Conservation (phyloP, 169 alveolate genomes). For the Plasmodium vivax region DNA sequence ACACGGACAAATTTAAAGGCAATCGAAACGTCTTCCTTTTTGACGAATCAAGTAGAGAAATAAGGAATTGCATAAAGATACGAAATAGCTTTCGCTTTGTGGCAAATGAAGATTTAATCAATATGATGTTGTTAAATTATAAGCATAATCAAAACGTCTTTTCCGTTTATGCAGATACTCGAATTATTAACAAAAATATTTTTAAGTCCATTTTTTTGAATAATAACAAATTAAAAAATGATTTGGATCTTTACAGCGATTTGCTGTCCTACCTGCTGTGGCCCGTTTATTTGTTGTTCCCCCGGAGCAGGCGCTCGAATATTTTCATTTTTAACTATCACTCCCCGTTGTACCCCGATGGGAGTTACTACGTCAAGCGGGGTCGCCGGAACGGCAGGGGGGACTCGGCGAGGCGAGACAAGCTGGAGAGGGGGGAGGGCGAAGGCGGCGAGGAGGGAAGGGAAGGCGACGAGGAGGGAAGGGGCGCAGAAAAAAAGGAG, state of each 20-base stretch:
- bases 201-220: conserved; percentile 44
- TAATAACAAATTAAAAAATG: conserved; percentile 46
- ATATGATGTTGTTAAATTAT: conserved; percentile 34
- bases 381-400: neutral
- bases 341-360: conserved; percentile 59
- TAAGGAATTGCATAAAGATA: conserved; percentile 40
- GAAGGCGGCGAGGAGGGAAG: too few relatives aligned
- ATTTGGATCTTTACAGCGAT: conserved; percentile 39
- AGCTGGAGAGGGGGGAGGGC: too few relatives aligned
- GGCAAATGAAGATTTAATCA: conserved; percentile 1
- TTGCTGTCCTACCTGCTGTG: conserved; percentile 25
- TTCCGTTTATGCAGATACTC: conserved; percentile 20
- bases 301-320: conserved; percentile 19
- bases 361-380: conserved; percentile 8
- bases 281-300: conserved; percentile 60
- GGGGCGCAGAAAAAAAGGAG: neutral
- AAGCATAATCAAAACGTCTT: conserved; percentile 52
- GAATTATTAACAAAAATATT: conserved; percentile 16
- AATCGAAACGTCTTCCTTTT: conserved; percentile 30
- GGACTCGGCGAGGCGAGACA: neutral
- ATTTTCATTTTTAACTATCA: conserved; percentile 44
- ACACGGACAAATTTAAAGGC: conserved; percentile 17
- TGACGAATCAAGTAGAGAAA: conserved; percentile 36
- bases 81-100: conserved; percentile 37
- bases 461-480: neutral